Conservation (phyloP, 805 yeast genomes). For the Teunomyces funiuensis region DNA sequence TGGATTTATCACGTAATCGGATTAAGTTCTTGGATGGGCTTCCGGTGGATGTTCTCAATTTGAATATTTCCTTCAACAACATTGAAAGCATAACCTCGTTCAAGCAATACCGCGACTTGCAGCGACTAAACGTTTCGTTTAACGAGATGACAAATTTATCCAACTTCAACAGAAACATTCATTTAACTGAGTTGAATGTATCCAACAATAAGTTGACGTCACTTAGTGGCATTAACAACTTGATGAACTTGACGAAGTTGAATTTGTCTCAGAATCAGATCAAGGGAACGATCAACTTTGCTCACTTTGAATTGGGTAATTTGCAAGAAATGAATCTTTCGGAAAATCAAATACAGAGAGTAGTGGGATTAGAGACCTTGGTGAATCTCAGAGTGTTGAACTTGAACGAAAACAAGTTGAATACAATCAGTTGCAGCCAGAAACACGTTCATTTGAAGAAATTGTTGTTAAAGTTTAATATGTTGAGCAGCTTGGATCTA, state of each 20-base stretch:
- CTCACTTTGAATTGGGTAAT: conserved; percentile 30
- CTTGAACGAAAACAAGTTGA: conserved; percentile 41
- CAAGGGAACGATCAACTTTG: conserved; percentile 38
- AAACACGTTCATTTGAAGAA: conserved; percentile 35
- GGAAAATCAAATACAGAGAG: conserved; percentile 36
- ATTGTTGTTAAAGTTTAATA: conserved; percentile 38
- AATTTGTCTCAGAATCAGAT: conserved; percentile 44
- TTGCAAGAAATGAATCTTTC: conserved; percentile 46
- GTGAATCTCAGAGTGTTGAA: conserved; percentile 39
- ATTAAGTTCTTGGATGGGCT: conserved; percentile 47
- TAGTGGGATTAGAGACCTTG: conserved; percentile 37
- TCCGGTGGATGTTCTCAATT: conserved; percentile 37
- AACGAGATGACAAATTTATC: conserved; percentile 38
- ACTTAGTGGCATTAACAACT: conserved; percentile 35
- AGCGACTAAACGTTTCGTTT: conserved; percentile 38
- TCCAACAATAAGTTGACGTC: conserved; percentile 35
- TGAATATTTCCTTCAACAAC: conserved; percentile 39
- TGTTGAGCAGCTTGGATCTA: conserved; percentile 31
- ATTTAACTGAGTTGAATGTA: conserved; percentile 42
- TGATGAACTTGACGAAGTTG: conserved; percentile 41
- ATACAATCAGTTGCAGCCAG: conserved; percentile 16
- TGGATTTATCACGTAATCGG: conserved; percentile 44
- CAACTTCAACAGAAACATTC: conserved; percentile 38
- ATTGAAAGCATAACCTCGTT: conserved; percentile 45
- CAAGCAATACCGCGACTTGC: conserved; percentile 39